Evolutionary conservation across 768 basidiomycete species (phyloP), one percentile per base, ranked within the genome.

Genomic region (Kwoniella bestiolae): DNA sequence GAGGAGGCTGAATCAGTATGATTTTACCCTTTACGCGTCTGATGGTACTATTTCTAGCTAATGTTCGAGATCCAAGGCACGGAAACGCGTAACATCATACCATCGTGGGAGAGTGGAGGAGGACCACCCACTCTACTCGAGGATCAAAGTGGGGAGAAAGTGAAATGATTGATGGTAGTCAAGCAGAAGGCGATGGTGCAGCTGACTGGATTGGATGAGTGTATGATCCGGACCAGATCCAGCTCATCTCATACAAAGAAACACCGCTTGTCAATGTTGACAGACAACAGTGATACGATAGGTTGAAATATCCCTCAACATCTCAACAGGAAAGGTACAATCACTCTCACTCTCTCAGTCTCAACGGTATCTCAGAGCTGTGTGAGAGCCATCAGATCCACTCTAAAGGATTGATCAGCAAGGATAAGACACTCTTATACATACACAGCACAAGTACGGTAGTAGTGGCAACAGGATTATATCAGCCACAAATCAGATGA

Each of bases 41-140:
- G 56, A 57, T 26, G 26, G 52, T 55, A 32, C 32, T 16, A 55
- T 0, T 55, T 55, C 52, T 34, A 14, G 1, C 1, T 44, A 41
- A 46, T 28, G 56, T 25, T 32, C 52, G 11, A 18, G 38, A 41
- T 41, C n/a, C 38, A 41, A 41, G 38, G 38, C 38, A 51, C 28
- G 29, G 12, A 35, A 55, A 50, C 58, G 58, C 58, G 58, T 60
- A n/a, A 31, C n/a, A 29, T 2, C 0, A 0, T 25, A 46, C 14
- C 11, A 50, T 25, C 59, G 59, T 51, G 59, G 59, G 59, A 60
- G 28, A 55, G 63, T 64, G 63, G 63, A 65, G 63, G 63, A 28
- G 3, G 63, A 31, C 53, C 63, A 56, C 47, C 46, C 50, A 21
- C 31, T 41, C 34, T 35, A 5, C 26, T 52, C 29, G 11, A 16